phyloP scores from a whole-genome alignment of 352 stramenopile genomes.

The Phytophthora foliorum region DNA sequence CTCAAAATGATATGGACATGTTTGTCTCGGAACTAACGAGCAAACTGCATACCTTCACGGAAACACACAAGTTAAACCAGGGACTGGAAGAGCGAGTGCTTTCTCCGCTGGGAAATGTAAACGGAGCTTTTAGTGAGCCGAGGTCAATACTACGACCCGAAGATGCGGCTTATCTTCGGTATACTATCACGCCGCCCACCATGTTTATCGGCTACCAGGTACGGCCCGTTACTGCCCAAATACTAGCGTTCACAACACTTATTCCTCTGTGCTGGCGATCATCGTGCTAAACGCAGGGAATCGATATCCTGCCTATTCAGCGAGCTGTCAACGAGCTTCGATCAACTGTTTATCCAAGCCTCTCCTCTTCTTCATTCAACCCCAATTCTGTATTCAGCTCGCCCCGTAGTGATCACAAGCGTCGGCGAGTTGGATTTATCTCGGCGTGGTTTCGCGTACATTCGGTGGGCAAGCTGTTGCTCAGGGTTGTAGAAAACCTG shows the following conservation, averaged over 20 bases:
- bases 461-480: constrained; percentile 72
- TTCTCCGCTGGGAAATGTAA: constrained; percentile 27
- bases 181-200: constrained; percentile 70
- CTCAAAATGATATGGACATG: constrained; percentile 28
- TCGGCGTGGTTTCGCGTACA: constrained; percentile 75
- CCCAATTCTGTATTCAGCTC: not conserved
- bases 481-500: constrained; percentile 60
- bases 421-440: constrained; percentile 59
- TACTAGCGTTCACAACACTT: not conserved
- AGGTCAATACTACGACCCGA: constrained; percentile 35
- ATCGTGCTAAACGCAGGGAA: constrained; percentile 28
- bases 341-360: constrained; percentile 44
- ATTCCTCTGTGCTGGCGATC: not conserved
- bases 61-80: not conserved
- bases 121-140: not conserved
- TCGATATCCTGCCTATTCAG: constrained; percentile 49
- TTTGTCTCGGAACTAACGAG: constrained; percentile 23
- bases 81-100: constrained; percentile 26
- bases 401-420: constrained; percentile 5
- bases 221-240: not conserved
- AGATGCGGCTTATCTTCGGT: constrained; percentile 49
- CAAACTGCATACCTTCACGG: constrained; percentile 19
- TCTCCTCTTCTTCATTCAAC: constrained; percentile 28
- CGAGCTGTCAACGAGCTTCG: constrained; percentile 44
- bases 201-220: constrained; percentile 82